These are phyloP conservation scores for Saccharomycodes ludwigii DNA, from an alignment of 805 yeast genomes.

Conservation along the genomic window DNA sequence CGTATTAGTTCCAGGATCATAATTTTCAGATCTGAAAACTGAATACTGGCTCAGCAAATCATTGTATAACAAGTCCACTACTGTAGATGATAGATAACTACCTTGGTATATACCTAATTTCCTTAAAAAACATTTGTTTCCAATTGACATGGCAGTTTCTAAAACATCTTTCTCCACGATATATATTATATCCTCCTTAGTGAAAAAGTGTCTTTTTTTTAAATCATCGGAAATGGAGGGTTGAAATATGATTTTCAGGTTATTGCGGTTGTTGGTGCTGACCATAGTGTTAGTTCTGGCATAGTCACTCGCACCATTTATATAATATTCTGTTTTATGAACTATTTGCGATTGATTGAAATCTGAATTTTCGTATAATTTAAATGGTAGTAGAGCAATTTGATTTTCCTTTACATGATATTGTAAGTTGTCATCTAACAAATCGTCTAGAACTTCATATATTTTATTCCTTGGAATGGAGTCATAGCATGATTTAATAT, in stretches of 20 bases:
- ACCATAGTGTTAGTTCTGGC: too few species aligned
- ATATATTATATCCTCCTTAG: slow-evolving; percentile 31
- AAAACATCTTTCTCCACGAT: slow-evolving; percentile 40
- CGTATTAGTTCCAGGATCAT: slow-evolving; percentile 13
- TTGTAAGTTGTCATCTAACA: slow-evolving; percentile 20
- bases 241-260: too few species aligned
- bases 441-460: slow-evolving; percentile 21
- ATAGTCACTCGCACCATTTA: too few species aligned
- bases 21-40: slow-evolving; percentile 16
- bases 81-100: slow-evolving; percentile 55
- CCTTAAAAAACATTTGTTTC: slow-evolving; percentile 30
- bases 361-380: too few species aligned
- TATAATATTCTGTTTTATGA: too few species aligned
- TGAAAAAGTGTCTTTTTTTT: slow-evolving; percentile 17
- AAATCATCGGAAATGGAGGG: background rate
- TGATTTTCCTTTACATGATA: too few species aligned
- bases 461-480: slow-evolving; percentile 41
- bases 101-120: slow-evolving; percentile 78
- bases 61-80: slow-evolving; percentile 68
- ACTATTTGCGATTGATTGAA: too few species aligned
- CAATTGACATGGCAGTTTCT: slow-evolving; percentile 33
- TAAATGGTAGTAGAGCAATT: too few species aligned
- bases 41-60: slow-evolving; percentile 31
- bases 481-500: slow-evolving; percentile 68
- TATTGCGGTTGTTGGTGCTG: too few species aligned